Conservation (phyloP, 2,329 filamentous ascomycete genomes). For the Cladosporium sp. region DNA sequence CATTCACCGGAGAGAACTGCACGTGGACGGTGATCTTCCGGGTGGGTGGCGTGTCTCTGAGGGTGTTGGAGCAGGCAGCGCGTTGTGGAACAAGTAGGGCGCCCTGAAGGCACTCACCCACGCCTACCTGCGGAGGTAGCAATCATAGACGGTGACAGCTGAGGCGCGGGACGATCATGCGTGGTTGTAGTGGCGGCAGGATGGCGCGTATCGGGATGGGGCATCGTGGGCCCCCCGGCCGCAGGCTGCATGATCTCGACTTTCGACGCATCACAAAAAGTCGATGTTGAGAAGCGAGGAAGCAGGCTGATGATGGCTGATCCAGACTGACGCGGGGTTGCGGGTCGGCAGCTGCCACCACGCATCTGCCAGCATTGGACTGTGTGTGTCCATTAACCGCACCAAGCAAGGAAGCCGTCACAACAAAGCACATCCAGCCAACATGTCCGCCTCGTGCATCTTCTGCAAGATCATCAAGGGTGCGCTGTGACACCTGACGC, state of each 20-base stretch:
- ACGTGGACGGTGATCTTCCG: neutral
- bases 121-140: too few relatives aligned
- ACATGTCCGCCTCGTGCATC: conserved; percentile 64
- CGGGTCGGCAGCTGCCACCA: neutral
- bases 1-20: neutral
- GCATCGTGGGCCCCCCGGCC: neutral
- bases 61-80: neutral
- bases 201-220: conserved; percentile 1
- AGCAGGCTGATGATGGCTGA: neutral
- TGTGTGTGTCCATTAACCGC: neutral
- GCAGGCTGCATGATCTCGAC: neutral
- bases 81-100: neutral
- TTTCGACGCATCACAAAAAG: neutral
- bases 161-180: too few relatives aligned
- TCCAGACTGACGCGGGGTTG: neutral
- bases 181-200: neutral
- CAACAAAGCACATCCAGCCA: neutral
- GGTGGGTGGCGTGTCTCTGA: neutral
- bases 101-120: too few relatives aligned
- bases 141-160: too few relatives aligned
- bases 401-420: neutral
- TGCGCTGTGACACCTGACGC: conserved; percentile 28
- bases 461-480: conserved; percentile 99
- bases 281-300: neutral
- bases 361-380: neutral